These are phyloP conservation scores for Biancaea sappan DNA, from an alignment of 306 rosid species.

Conservation along the genomic window DNA sequence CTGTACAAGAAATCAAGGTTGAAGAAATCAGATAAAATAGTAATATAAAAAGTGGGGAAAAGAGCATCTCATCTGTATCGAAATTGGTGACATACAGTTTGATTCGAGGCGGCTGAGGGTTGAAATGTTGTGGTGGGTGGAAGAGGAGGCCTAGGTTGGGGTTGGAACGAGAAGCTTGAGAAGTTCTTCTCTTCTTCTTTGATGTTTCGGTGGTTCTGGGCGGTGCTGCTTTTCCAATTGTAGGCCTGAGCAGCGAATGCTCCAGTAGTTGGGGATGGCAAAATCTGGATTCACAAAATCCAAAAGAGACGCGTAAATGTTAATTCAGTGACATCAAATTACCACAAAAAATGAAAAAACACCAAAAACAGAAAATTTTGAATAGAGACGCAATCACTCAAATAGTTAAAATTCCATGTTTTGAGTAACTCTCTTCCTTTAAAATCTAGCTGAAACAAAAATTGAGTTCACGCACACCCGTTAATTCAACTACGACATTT, in stretches of 20 bases:
- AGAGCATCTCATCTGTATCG: neutral
- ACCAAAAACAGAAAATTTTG: neutral
- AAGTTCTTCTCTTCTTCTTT: conserved; percentile 61
- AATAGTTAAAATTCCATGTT: no score
- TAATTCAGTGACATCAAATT: neutral
- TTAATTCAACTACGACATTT: conserved; percentile 6
- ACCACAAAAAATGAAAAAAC: neutral
- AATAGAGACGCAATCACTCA: no score
- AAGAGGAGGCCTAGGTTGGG: conserved; percentile 53
- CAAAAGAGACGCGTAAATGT: neutral
- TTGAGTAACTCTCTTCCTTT: no score
- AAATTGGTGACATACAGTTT: conserved; percentile 44
- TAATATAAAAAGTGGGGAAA: no score
- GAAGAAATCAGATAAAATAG: conserved; percentile 6
- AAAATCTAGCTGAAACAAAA: no score
- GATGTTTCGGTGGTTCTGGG: conserved; percentile 45
- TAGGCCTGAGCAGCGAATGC: conserved; percentile 56
- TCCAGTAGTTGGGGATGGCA: conserved; percentile 90
- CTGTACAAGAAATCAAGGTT: conserved; percentile 26
- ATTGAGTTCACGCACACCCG: neutral
- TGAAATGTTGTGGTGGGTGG: conserved; percentile 44
- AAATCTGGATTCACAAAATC: conserved; percentile 42
- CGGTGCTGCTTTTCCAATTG: conserved; percentile 60
- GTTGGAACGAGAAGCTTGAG: conserved; percentile 66
- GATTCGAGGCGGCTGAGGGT: conserved; percentile 42